A percentile compares a stretch with the other conserved stretches of the same genome.
These are phyloP conservation scores for Coffea eugenioides DNA, from an alignment of 257 asterid species.

Conservation along the genomic window DNA sequence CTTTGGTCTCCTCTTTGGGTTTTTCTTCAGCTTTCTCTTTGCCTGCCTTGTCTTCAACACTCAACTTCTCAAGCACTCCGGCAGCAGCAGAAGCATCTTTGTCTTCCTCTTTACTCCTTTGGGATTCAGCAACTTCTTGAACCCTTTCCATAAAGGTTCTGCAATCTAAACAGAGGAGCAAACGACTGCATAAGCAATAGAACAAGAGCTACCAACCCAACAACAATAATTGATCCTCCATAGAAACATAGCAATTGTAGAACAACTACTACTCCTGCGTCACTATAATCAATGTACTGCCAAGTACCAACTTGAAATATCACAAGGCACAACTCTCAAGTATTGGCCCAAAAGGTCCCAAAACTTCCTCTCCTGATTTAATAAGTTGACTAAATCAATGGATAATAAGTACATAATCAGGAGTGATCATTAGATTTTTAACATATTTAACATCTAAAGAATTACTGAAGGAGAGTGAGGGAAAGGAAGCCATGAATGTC, in stretches of 20 bases:
- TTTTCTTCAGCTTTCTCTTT: conserved; percentile 27
- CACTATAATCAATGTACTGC: background rate
- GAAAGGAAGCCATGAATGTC: background rate
- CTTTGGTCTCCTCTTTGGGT: conserved; percentile 23
- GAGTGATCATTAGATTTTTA: too few species aligned
- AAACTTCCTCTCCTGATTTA: background rate
- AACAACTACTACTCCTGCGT: background rate
- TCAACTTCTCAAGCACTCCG: conserved; percentile 46
- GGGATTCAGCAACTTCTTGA: conserved; percentile 50
- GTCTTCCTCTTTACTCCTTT: conserved; percentile 32
- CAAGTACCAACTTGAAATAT: background rate
- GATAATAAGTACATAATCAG: background rate
- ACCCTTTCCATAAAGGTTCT: conserved; percentile 42
- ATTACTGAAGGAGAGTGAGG: background rate
- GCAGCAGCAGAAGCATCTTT: conserved; percentile 43
- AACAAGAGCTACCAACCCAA: background rate
- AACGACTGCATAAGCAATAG: background rate
- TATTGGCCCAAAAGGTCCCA: background rate
- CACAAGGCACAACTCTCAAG: background rate
- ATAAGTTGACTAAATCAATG: background rate
- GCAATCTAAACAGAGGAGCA: conserved; percentile 32
- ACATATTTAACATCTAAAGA: background rate
- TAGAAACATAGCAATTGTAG: background rate
- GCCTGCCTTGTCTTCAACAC: conserved; percentile 33
- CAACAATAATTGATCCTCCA: background rate